Conservation (phyloP, 1,284 basidiomycete genomes). For the Rhodotorula sp. region DNA sequence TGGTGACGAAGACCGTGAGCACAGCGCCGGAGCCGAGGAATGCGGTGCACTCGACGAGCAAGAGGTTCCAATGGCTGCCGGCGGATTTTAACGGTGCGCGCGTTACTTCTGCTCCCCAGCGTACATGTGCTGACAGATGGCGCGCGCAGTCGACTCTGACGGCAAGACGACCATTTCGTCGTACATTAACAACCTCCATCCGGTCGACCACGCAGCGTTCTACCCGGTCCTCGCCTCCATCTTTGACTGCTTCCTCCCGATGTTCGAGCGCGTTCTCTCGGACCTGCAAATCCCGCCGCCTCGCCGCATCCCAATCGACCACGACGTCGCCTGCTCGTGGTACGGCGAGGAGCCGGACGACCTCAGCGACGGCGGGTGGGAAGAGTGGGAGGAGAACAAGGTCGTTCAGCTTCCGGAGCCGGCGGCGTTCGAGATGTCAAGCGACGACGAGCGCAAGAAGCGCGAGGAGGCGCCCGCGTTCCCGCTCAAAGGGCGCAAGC, state of each 20-base stretch:
- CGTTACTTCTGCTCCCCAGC: too few species aligned
- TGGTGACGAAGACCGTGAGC: background rate
- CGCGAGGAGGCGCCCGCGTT: background rate
- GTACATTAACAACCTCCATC: slow-evolving; percentile 64
- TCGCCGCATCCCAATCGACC: background rate
- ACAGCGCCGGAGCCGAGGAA: background rate
- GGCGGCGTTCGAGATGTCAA: background rate
- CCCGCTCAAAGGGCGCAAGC: slow-evolving; percentile 7
- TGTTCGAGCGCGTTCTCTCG: slow-evolving; percentile 61
- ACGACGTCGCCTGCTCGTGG: background rate
- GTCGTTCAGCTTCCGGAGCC: slow-evolving; percentile 6
- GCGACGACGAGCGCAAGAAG: background rate
- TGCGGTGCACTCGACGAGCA: slow-evolving; percentile 8
- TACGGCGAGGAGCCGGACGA: background rate
- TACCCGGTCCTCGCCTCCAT: slow-evolving; percentile 53
- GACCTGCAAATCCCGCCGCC: slow-evolving; percentile 50
- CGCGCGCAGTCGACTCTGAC: slow-evolving; percentile 47
- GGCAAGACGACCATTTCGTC: slow-evolving; percentile 43
- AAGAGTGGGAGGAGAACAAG: slow-evolving; percentile 5
- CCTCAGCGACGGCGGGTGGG: slow-evolving; percentile 9
- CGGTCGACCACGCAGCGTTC: slow-evolving; percentile 48
- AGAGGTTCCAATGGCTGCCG: slow-evolving; percentile 53
- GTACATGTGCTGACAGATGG: too few species aligned
- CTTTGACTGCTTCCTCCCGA: slow-evolving; percentile 55
- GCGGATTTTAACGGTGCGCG: slow-evolving; percentile 52